These are phyloP conservation scores for Ustilago crameri DNA, from an alignment of 1,284 basidiomycete genomes.

Conservation along the genomic window DNA sequence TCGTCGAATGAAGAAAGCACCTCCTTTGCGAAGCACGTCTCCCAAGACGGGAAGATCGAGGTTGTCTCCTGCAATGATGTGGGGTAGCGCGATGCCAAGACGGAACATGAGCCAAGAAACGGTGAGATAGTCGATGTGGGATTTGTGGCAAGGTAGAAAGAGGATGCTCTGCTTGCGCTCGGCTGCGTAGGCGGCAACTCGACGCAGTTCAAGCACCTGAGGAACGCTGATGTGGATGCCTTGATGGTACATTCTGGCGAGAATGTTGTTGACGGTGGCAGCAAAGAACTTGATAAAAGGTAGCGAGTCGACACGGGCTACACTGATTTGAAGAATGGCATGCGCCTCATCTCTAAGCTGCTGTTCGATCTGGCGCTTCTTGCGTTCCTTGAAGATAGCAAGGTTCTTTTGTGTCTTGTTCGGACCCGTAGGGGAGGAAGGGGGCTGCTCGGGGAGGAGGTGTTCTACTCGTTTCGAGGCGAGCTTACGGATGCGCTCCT, in stretches of 20 bases:
- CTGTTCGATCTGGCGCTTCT: slow-evolving; percentile 56
- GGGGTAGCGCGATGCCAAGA: slow-evolving; percentile 67
- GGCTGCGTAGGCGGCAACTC: slow-evolving; percentile 64
- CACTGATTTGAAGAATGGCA: slow-evolving; percentile 50
- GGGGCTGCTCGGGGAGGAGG: slow-evolving; percentile 39
- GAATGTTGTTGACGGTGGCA: slow-evolving; percentile 67
- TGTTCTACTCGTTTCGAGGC: slow-evolving; percentile 48
- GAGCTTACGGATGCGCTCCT: slow-evolving; percentile 52
- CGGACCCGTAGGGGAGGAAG: slow-evolving; percentile 25
- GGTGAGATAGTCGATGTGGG: slow-evolving; percentile 67
- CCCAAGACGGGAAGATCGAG: slow-evolving; percentile 67
- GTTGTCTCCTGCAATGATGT: slow-evolving; percentile 69
- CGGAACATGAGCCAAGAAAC: slow-evolving; percentile 67
- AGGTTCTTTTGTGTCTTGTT: slow-evolving; percentile 47
- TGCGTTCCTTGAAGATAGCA: slow-evolving; percentile 50
- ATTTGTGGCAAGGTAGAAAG: slow-evolving; percentile 69
- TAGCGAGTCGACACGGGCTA: slow-evolving; percentile 57
- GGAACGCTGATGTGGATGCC: slow-evolving; percentile 64
- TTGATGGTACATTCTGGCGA: slow-evolving; percentile 67
- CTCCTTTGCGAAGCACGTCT: slow-evolving; percentile 65
- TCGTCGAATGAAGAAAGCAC: slow-evolving; percentile 68
- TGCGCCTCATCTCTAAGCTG: slow-evolving; percentile 57
- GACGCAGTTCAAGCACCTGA: slow-evolving; percentile 61
- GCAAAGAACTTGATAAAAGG: slow-evolving; percentile 54
- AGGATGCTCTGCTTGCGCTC: slow-evolving; percentile 66